Evolutionary conservation across 805 yeast species (phyloP), one percentile per base, ranked within the genome.

Genomic region (Lipomyces kockii): DNA sequence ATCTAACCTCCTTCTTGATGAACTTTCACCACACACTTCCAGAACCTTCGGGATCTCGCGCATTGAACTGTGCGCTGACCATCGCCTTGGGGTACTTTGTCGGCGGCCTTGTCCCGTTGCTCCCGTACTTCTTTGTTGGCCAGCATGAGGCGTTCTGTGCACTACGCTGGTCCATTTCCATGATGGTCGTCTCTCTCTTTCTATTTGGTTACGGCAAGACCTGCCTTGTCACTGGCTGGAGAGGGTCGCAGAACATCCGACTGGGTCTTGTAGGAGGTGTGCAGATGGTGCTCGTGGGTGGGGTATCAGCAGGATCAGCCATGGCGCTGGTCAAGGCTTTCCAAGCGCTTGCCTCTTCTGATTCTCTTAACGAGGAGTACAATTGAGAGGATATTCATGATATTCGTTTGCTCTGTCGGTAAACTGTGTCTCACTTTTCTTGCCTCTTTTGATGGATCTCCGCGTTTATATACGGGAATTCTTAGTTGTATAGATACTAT

Each of bases 301-400:
- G 97, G 20, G 80, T 89, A 39, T 98, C 98, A 29, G 98, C 98
- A 3, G 96, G 97, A 3, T 90, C 96, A 27, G 98, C 98, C 12
- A 93, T 97, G 97, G 86, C 86, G 57, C 84, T 93, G 75, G 98
- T 93, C 37, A 57, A 57, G 61, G 43, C 43, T 57, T 57, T 57
- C 8, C 57, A 53, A 7, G 6, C 9, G 35, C 35, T 53, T 14
- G 35, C 9, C 1, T 53, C 35, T n/a, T 53, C 35, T 5, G 20
- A 20, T n/a, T 53, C 20, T 20, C 35, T 7, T n/a, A 7, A 43
- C 9, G 20, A 43, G 8, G 17, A 17, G 20, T 25, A 25, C 27
- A 25, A 25, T 25, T 25, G 27, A 25, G 27, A 25, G 27, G 27
- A 25, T 2, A 25, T 25, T 25, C 27, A 25, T 25, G n/a, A n/a